phyloP scores from a whole-genome alignment of 805 yeast species.

The Kurtzmaniella cleridarum region DNA sequence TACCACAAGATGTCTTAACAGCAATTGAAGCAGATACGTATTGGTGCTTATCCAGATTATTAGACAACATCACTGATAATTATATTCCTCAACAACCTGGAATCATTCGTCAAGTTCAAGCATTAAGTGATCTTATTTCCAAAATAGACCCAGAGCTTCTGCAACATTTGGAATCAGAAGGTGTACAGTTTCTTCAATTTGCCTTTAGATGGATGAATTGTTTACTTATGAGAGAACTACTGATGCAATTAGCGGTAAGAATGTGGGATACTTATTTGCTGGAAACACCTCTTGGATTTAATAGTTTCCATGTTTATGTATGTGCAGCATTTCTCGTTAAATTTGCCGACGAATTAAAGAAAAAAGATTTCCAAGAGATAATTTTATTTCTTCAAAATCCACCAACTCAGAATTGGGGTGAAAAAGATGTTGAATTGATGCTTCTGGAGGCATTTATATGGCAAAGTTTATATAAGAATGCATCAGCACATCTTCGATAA shows the following conservation, averaged over 20 bases:
- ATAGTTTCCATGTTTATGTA: conserved; percentile 91
- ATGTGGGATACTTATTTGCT: conserved; percentile 97
- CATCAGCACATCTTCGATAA: conserved; percentile 72
- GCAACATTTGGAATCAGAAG: conserved; percentile 71
- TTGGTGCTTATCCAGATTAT: conserved; percentile 89
- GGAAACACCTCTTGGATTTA: conserved; percentile 73
- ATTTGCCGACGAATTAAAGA: conserved; percentile 72
- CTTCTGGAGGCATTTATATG: conserved; percentile 95
- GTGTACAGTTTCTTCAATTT: conserved; percentile 92
- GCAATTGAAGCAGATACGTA: conserved; percentile 91
- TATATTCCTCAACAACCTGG: conserved; percentile 99
- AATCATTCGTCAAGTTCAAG: conserved; percentile 83
- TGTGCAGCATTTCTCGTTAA: conserved; percentile 94
- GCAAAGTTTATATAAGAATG: conserved; percentile 89
- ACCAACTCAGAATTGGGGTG: conserved; percentile 82
- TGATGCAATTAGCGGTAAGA: conserved; percentile 70
- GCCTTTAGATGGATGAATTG: conserved; percentile 99
- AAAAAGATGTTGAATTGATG: conserved; percentile 84
- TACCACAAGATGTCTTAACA: conserved; percentile 56
- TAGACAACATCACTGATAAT: conserved; percentile 94
- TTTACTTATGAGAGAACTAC: conserved; percentile 87
- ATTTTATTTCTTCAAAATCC: conserved; percentile 86
- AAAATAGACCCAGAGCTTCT: conserved; percentile 74
- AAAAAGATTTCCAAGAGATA: conserved; percentile 92
- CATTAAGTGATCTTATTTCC: conserved; percentile 67